Evolutionary conservation across 2,329 filamentous ascomycete genomes (phyloP), one percentile per base, ranked within the genome.

Genomic region (Ophiostoma ulmi): DNA sequence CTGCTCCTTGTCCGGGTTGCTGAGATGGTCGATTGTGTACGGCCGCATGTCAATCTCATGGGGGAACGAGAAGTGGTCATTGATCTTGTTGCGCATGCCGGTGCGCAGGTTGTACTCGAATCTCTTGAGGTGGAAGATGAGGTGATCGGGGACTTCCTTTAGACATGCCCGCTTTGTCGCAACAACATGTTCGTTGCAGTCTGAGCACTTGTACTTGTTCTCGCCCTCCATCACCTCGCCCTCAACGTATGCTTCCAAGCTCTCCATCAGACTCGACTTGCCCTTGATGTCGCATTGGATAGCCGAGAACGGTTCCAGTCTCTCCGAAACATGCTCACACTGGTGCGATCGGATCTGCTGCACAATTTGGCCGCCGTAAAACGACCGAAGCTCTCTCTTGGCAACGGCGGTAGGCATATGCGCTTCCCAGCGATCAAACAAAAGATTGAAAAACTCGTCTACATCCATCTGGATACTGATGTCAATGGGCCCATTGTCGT

Each of bases 241-340:
- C 77, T 96, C 92, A 14, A 98, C 93, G 78, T 97, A 98, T n/a
- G 94, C 93, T 75, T 93, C 89, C 17, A 99, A 83, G 77, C 95
- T 98, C 74, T 97, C 93, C 76, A 92, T 85, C 1, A 99, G 85
- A 41, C 84, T 91, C 31, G 83, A 85, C 80, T 97, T 98, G 69
- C 94, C 94, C 78, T 97, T 96, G 76, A 99, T 97, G 75, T 97
- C 94, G 77, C 95, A 96, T 75, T 97, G 94, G 70, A 99, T 93
- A 5, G 94, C 94, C 17, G 93, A 96, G 78, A 98, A 98, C 0
- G 92, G 90, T 78, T 99, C 95, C 1, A 93, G 84, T 20, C 91
- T 86, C 78, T 97, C 94, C 0, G 95, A 99, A 5, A 99, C 91
- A 79, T 99, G 95, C 68, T 91, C 84, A 76, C 95, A 99, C 78